Base-by-base conservation (phyloP, 169 alveolate genomes). In the Plasmodium cynomolgi region DNA sequence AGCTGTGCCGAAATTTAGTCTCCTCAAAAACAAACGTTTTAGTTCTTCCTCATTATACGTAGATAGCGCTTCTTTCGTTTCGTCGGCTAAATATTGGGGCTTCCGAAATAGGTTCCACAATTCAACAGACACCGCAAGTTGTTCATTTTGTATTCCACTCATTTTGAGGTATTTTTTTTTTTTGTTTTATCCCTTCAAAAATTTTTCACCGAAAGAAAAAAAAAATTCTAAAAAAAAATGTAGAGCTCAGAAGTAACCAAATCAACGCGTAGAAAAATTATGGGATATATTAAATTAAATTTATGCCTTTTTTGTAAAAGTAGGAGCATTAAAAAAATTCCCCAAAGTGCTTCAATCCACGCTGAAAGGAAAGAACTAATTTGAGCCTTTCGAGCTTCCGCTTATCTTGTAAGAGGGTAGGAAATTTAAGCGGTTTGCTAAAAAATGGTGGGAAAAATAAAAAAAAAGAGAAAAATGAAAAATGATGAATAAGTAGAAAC, bases 1-100 rank as follows among this genome's bases (percentile, higher is more conserved):
- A 15, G 98, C 98, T n/a, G 97, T 92, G 41, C 96, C 96, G 86
- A 96, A 96, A 29, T 73, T 86, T 74, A 92, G 58, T 44, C 95
- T 84, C 41, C 79, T 92, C 72, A 86, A 37, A 75, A 86, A 86
- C 34, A 86, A 86, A 9, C 31, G 50, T 8, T 77, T 77, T 77
- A 86, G 44, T 54, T 86, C 77, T 17, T 86, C 85, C 37, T 86
- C 93, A 75, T 86, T 41, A 23, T 31, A 50, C 31, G 80, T 86
- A 75, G 39, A 54, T 86, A 75, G 37, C 33, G 71, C 68, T 86
- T 86, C 93, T 47, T 75, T 34, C 29, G 93, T 86, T 79, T 75
- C 82, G 15, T 86, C 93, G 11, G 71, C 31, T 71, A 86, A 86
- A 77, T 86, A 86, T 37, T 86, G n/a, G 39, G 93, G 93, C 33